A percentile compares a stretch with the other conserved stretches of the same genome.
Evolutionary conservation across 2,329 filamentous ascomycete species (phyloP).

Genomic region (Phoma herbarum): DNA sequence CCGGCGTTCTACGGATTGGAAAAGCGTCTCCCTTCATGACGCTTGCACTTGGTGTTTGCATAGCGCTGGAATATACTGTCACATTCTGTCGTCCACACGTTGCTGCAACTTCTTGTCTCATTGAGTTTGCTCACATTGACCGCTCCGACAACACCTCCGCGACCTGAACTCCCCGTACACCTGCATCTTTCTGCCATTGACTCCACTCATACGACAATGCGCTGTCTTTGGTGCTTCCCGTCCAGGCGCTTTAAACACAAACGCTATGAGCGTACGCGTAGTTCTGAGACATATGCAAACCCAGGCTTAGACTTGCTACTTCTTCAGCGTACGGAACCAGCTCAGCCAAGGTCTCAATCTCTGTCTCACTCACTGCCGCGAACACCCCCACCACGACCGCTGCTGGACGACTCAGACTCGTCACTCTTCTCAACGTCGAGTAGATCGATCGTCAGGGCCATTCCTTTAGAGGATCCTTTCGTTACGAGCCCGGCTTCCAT

Average conservation of each 20-base stretch:
- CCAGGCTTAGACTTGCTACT: neutral
- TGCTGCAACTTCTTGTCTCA: neutral
- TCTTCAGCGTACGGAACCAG: neutral
- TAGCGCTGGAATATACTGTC: slow-evolving; percentile 23
- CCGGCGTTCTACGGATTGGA: slow-evolving; percentile 19
- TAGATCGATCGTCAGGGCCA: neutral
- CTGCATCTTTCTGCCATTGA: neutral
- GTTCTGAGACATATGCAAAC: neutral
- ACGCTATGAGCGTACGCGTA: neutral
- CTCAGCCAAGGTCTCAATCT: neutral
- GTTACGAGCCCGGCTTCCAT: neutral
- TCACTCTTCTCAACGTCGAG: neutral
- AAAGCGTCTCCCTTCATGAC: slow-evolving; percentile 20
- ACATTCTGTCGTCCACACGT: slow-evolving; percentile 11
- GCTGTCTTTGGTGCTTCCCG: neutral
- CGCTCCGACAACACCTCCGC: neutral
- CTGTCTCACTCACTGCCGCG: slow-evolving; percentile 5
- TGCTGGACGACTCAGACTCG: neutral
- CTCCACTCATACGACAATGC: neutral
- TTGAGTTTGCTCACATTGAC: slow-evolving; percentile 7
- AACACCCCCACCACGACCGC: neutral
- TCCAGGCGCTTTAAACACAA: neutral
- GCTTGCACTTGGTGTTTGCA: slow-evolving; percentile 22
- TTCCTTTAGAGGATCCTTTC: neutral
- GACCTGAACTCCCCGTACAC: neutral